Base-by-base conservation (phyloP, 352 stramenopile species). In the Poterioochromonas sp. region DNA sequence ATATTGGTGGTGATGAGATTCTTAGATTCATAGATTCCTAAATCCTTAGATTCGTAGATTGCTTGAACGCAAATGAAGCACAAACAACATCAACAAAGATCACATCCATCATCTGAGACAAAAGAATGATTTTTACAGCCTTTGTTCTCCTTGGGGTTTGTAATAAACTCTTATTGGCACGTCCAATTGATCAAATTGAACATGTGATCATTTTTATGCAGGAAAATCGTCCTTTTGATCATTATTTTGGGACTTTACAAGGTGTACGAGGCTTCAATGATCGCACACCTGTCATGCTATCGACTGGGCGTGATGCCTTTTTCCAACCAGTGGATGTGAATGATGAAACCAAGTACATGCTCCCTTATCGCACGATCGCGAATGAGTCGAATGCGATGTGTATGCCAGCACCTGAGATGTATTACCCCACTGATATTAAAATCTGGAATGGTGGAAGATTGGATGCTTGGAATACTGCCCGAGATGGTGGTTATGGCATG, bases 181-280 rank as follows among this genome's bases (percentile, higher is more conserved):
- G n/a, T n/a, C n/a, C n/a, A n/a, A n/a, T n/a, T n/a, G 51, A 62
- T 34, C 8, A 62, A 32, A 32, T 62, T 2, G 26, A 82, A 39
- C 60, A 82, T 69, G 78, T 82, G 3, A 68, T 82, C 62, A 54
- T 82, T 47, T 68, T 83, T 29, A 83, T 83, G 80, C 39, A 83
- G 34, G 80, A 83, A n/a, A 83, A 83, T 78, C 80, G 81, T 29
- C 76, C 81, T 11, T 83, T 83, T 69, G 81, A 83, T 62, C 81
- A 83, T 65, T 81, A 81, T 51, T 65, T 84, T 34, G 81, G 79
- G 29, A 79, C 39, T 22, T 73, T 79, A 11, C 26, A 68, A 40
- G 76, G 76, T 18, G 49, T 79, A 18, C 76, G 76, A 40, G 76
- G 76, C 11, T 79, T 79, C 34, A 79, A 79, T 73, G 76, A 79